Base-by-base conservation (phyloP, 495 filamentous ascomycete genomes). In the Trichoderma parareesei region DNA sequence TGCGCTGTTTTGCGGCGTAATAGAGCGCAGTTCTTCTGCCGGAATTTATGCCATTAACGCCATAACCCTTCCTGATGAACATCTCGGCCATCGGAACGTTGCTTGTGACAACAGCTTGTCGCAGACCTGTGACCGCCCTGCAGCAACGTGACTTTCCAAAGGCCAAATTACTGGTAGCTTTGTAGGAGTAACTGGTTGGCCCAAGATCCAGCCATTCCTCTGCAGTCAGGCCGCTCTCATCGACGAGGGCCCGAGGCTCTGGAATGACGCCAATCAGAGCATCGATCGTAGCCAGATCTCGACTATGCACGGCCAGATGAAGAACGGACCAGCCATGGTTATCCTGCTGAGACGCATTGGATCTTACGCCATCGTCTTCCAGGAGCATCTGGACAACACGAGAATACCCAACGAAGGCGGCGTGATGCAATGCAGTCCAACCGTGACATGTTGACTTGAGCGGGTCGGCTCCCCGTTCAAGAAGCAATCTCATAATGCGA, bases 271-370 rank as follows among this genome's bases (percentile, higher is more conserved):
- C 66, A 49, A 74, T 68, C 65, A 74, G 66, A 55, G 69, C 60
- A 60, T 64, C 9, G 62, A 74, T 46, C 38, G 67, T 74, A 40
- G 63, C 65, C 43, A 72, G 55, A 68, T 74, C 65, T 65, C 68
- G 67, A 65, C 70, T 70, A 46, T 72, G 68, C 16, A 72, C 41
- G 62, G 72, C 72, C 61, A 74, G 65, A 71, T 74, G 72, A 65
- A 74, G 72, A 66, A 66, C 70, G 49, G 72, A 73, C 72, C 72
- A 74, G 65, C 72, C 71, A 66, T 74, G 72, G 46, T 72, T 74
- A 46, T 74, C 72, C 68, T 72, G 71, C 38, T 66, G 65, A 65
- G 68, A 70, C 61, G 70, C 66, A 65, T 41, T 73, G 61, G 71
- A 69, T 65, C 66, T 41, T 68, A 74, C 65, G 20, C 70, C 65